phyloP scores from a whole-genome alignment of 768 basidiomycete species.

The Cantharellus anzutake region DNA sequence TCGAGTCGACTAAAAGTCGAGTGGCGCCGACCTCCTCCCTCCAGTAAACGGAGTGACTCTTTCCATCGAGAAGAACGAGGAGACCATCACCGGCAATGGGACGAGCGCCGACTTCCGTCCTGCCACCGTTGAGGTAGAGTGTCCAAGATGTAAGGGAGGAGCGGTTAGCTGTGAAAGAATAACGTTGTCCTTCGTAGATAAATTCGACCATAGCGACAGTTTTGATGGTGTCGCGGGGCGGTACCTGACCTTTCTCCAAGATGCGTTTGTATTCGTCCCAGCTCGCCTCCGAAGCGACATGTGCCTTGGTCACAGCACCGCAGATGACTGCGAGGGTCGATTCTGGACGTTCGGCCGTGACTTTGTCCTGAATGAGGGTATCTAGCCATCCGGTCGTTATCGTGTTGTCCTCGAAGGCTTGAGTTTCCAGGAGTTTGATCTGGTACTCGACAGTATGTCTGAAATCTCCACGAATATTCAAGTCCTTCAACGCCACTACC shows the following conservation, averaged over 20 bases:
- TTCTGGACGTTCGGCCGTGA: conserved; percentile 95
- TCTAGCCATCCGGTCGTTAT: conserved; percentile 99
- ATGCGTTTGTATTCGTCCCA: conserved; percentile 86
- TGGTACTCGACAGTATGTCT: conserved; percentile 97
- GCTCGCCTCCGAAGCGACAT: conserved; percentile 76
- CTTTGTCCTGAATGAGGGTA: conserved; percentile 86
- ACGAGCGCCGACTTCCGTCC: conserved; percentile 80
- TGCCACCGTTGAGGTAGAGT: conserved; percentile 88
- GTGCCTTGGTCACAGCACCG: conserved; percentile 89
- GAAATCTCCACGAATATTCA: conserved; percentile 98
- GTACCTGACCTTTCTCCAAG: conserved; percentile 96
- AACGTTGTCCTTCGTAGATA: conserved; percentile 89
- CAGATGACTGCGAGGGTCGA: conserved; percentile 84
- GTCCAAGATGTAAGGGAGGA: conserved; percentile 83
- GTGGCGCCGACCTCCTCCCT: conserved; percentile 92
- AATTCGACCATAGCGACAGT: conserved; percentile 95
- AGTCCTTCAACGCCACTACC: conserved; percentile 96
- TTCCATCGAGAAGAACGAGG: conserved; percentile 76
- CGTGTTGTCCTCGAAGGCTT: conserved; percentile 91
- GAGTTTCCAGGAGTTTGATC: conserved; percentile 90
- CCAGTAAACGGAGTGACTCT: conserved; percentile 96
- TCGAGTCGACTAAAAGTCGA: conserved; percentile 83
- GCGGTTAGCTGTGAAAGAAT: conserved; percentile 87
- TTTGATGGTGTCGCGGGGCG: conserved; percentile 82
- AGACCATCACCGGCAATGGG: conserved; percentile 90